A percentile compares a stretch with the other conserved stretches of the same genome.
phyloP scores from a whole-genome alignment of 2,329 filamentous ascomycete genomes.

The Colletotrichum navitas region DNA sequence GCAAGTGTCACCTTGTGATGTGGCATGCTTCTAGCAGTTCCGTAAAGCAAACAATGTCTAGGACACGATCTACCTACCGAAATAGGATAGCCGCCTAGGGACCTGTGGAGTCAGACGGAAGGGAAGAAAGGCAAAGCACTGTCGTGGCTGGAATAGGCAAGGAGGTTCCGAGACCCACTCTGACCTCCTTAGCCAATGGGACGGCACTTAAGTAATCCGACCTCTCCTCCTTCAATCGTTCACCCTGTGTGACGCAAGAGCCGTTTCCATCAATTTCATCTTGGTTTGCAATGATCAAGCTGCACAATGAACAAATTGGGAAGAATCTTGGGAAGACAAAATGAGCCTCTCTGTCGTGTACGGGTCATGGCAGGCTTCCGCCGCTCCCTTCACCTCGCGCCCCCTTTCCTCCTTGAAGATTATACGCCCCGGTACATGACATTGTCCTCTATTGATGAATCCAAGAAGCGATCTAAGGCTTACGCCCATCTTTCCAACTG shows the following conservation, averaged over 20 bases:
- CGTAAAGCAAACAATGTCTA: neutral
- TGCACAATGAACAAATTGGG: conserved; percentile 21
- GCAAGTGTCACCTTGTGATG: neutral
- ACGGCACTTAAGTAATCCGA: conserved; percentile 27
- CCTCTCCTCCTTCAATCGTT: conserved; percentile 9
- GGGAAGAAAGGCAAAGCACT: neutral
- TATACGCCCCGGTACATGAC: conserved; percentile 80
- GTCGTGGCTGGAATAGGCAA: too few relatives aligned
- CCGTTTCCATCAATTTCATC: neutral
- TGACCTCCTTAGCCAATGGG: conserved; percentile 1
- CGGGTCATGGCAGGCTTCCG: neutral
- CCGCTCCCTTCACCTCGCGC: conserved; percentile 64
- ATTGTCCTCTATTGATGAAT: conserved; percentile 75
- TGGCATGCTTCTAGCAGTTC: neutral
- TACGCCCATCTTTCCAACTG: conserved; percentile 83
- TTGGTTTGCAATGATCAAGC: neutral
- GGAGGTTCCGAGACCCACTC: conserved; percentile 1
- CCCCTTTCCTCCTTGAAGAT: conserved; percentile 78
- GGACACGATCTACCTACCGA: too few relatives aligned
- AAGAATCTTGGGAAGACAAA: neutral
- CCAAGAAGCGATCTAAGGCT: conserved; percentile 79
- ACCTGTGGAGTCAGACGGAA: neutral
- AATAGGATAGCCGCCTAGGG: neutral
- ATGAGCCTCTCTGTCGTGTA: neutral
- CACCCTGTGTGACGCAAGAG: conserved; percentile 18